These are phyloP conservation scores for Scedosporium apiospermum DNA, from an alignment of 2,329 filamentous ascomycete species.

Conservation along the genomic window DNA sequence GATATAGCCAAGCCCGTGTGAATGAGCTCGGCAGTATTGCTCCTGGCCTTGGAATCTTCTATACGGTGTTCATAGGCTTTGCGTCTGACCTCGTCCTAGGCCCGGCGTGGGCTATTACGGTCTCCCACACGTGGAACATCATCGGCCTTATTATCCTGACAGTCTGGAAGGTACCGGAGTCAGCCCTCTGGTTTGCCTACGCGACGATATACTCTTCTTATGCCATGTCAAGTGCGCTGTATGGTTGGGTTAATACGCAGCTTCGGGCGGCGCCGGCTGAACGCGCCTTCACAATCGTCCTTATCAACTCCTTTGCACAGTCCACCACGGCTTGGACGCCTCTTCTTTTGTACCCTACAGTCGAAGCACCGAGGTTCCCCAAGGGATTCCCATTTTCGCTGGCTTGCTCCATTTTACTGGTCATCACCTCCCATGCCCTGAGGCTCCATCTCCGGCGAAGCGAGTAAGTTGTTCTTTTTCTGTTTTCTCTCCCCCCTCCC, in stretches of 20 bases:
- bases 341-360: constrained; percentile 37
- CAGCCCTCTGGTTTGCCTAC: constrained; percentile 43
- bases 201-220: constrained; percentile 36
- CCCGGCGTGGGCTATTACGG: constrained; percentile 44
- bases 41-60: constrained; percentile 47
- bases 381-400: constrained; percentile 5
- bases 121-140: constrained; percentile 39
- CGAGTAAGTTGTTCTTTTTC: not conserved
- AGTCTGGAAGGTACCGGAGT: constrained; percentile 46
- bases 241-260: constrained; percentile 46
- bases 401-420: not conserved
- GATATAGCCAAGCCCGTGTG: constrained; percentile 33
- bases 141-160: constrained; percentile 41
- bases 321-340: constrained; percentile 48
- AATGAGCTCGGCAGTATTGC: constrained; percentile 43
- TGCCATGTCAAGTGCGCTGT: constrained; percentile 43
- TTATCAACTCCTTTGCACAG: constrained; percentile 43
- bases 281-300: constrained; percentile 37
- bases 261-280: constrained; percentile 36
- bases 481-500: too few relatives aligned
- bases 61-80: constrained; percentile 43
- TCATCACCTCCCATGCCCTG: constrained; percentile 1
- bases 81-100: constrained; percentile 42
- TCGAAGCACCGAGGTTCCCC: constrained; percentile 28
- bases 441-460: not conserved